Evolutionary conservation across 1,284 basidiomycete species (phyloP), one percentile per base, ranked within the genome.

Genomic region (Mycosarcoma maydis): DNA sequence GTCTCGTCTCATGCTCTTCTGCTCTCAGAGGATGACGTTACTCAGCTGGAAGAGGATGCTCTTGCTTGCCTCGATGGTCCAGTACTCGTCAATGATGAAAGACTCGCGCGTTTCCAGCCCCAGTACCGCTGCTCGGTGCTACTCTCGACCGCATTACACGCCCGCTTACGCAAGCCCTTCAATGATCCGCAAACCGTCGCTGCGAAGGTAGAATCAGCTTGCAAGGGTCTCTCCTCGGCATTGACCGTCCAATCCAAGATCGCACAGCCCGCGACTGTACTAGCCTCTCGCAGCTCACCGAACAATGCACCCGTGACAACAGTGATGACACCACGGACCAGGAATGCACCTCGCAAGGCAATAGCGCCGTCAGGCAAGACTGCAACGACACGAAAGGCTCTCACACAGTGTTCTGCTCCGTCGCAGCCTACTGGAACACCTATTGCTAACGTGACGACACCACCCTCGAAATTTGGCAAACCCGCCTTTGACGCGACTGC

Each of bases 91-190:
- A 22, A 37, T 6, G 72, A 75, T 36, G 19, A 45, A n/a, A 65
- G 57, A 1, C 40, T 73, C 24, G 27, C 9, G 11, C 45, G 38
- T 3, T 69, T 60, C 56, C 33, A 23, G 13, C 11, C 62, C 11
- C 72, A 72, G 40, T 75, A 73, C 41, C 48, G 49, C 22, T 64
- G 64, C 48, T 56, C 56, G 8, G 24, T 60, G 6, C 39, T 64
- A 26, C 44, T 71, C 6, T 44, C 48, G 17, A 27, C 47, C 16
- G 62, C 62, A 9, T 39, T 71, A 26, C 50, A 55, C 19, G 17
- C 34, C 30, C 61, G 64, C 33, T 36, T 65, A 38, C 60, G 67
- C 16, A 44, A 52, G 36, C 66, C 66, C 0, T 62, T 49, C 33
- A 46, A 49, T 7, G 34, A 43, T 24, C 61, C 67, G 20, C 44